Conservation (phyloP, 2,329 filamentous ascomycete species). For the Beauveria bassiana region DNA sequence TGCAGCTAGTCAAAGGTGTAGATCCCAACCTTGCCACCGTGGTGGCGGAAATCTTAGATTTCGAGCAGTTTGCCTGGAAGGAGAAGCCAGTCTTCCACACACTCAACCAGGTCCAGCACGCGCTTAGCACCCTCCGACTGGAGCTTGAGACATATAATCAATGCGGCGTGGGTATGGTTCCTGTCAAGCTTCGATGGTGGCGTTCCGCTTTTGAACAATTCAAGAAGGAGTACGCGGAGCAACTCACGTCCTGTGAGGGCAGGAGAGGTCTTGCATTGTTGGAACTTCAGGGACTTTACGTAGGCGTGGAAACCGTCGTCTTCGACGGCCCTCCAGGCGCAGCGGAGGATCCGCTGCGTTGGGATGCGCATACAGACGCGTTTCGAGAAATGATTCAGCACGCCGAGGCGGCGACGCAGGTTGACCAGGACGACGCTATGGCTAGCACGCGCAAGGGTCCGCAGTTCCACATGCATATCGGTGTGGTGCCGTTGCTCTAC, state of each 20-base stretch:
- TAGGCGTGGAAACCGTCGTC: background rate
- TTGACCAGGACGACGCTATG: background rate
- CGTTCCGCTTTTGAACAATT: constrained; percentile 1
- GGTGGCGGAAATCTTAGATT: background rate
- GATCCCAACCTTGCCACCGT: background rate
- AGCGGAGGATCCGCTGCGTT: background rate
- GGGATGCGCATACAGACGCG: constrained; percentile 5
- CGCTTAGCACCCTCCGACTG: constrained; percentile 1
- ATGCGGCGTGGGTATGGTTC: background rate
- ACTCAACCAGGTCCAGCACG: constrained; percentile 3
- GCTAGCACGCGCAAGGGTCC: background rate
- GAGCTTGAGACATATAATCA: constrained; percentile 9
- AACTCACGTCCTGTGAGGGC: background rate
- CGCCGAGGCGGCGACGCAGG: background rate
- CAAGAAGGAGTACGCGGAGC: background rate
- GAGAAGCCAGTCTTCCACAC: constrained; percentile 1
- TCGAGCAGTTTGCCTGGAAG: constrained; percentile 1
- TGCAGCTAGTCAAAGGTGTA: constrained; percentile 1
- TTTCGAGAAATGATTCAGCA: constrained; percentile 1
- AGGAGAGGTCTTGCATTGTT: background rate
- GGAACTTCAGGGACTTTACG: constrained; percentile 1
- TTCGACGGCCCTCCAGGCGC: background rate
- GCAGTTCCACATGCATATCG: constrained; percentile 11
- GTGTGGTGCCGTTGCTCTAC: constrained; percentile 2
- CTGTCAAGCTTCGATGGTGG: constrained; percentile 6